phyloP scores from a whole-genome alignment of 805 yeast species.

The Lipomyces spencermartinsiae region DNA sequence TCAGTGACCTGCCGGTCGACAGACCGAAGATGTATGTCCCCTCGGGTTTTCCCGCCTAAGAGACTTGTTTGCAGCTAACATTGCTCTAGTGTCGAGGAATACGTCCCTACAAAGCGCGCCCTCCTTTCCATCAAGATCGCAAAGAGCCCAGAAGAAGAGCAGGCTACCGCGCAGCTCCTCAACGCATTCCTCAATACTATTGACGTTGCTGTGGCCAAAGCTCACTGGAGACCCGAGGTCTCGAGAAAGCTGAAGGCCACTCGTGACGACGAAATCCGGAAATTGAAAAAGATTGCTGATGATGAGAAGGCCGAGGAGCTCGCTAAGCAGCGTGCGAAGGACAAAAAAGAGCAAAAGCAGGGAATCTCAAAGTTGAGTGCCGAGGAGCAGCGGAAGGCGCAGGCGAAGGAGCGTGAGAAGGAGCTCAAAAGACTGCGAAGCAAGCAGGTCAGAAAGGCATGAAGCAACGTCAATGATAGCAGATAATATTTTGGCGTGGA shows the following conservation, averaged over 20 bases:
- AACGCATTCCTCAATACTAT: slow-evolving; percentile 63
- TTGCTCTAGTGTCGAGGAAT: slow-evolving; percentile 51
- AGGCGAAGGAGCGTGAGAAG: slow-evolving; percentile 79
- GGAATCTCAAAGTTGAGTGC: slow-evolving; percentile 61
- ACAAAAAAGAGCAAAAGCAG: slow-evolving; percentile 55
- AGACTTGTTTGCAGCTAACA: not conserved
- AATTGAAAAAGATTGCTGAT: slow-evolving; percentile 73
- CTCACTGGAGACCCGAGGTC: slow-evolving; percentile 73
- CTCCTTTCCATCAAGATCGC: slow-evolving; percentile 63
- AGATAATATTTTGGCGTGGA: not conserved
- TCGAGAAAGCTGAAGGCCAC: slow-evolving; percentile 75
- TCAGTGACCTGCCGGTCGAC: slow-evolving; percentile 82
- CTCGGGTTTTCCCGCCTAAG: not conserved
- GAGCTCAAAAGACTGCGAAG: slow-evolving; percentile 74
- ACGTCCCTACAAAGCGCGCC: slow-evolving; percentile 57
- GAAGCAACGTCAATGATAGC: not conserved
- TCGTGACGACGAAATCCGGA: slow-evolving; percentile 75
- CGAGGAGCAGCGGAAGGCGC: slow-evolving; percentile 79
- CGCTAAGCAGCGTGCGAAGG: slow-evolving; percentile 70
- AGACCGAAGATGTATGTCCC: slow-evolving; percentile 60
- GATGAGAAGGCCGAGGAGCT: slow-evolving; percentile 64
- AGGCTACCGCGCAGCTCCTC: slow-evolving; percentile 57
- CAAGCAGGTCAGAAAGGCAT: slow-evolving; percentile 55
- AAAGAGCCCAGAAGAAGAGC: slow-evolving; percentile 56
- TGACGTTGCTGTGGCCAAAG: slow-evolving; percentile 61